phyloP scores from a whole-genome alignment of 805 yeast species.

The Danielia oregonensis region DNA sequence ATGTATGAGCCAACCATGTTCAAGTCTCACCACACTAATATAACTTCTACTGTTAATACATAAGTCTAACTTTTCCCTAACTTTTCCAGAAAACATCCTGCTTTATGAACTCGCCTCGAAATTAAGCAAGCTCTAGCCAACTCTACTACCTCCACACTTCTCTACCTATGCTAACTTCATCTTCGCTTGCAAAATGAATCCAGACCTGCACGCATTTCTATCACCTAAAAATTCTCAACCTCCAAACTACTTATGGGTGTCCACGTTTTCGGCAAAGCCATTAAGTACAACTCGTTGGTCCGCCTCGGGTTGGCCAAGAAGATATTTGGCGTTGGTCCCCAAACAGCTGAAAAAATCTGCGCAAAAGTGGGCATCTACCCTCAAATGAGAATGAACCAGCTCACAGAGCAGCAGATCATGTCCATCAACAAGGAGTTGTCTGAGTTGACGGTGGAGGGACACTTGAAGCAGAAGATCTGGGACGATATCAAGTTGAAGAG shows the following conservation, averaged over 20 bases:
- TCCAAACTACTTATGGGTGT: slow-evolving; percentile 31
- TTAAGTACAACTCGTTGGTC: slow-evolving; percentile 40
- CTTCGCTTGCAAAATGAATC: too few species aligned
- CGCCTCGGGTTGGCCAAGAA: slow-evolving; percentile 67
- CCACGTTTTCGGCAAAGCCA: slow-evolving; percentile 42
- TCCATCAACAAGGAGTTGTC: slow-evolving; percentile 84
- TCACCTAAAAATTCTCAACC: too few species aligned
- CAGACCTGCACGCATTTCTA: too few species aligned
- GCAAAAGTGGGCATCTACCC: slow-evolving; percentile 91
- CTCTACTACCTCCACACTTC: too few species aligned
- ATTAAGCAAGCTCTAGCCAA: too few species aligned
- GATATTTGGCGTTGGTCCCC: slow-evolving; percentile 82
- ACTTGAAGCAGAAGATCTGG: slow-evolving; percentile 66
- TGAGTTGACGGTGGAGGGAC: slow-evolving; percentile 78
- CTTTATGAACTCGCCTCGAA: too few species aligned
- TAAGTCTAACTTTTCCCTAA: too few species aligned
- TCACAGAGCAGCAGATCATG: slow-evolving; percentile 82
- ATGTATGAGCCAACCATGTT: too few species aligned
- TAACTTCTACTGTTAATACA: too few species aligned
- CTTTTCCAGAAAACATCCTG: too few species aligned
- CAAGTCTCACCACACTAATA: too few species aligned
- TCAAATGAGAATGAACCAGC: slow-evolving; percentile 88
- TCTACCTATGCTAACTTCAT: too few species aligned
- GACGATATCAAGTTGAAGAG: slow-evolving; percentile 78
- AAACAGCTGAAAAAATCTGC: slow-evolving; percentile 71